Evolutionary conservation across 805 yeast species (phyloP), one percentile per base, ranked within the genome.

Genomic region (Torulaspora maleeae): DNA sequence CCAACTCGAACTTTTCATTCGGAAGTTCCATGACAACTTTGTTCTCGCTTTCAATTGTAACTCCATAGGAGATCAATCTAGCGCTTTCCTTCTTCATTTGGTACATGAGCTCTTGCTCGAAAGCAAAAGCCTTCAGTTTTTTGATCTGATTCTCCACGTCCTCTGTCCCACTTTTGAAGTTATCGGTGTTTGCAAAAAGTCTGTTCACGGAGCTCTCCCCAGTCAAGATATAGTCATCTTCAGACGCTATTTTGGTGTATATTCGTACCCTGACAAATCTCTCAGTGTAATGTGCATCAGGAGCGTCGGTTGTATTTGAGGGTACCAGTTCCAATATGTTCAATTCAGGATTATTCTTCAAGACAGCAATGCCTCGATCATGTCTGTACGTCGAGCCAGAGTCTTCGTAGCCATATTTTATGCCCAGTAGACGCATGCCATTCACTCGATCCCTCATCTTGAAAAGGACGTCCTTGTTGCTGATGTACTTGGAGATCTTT

Each of bases 381-480:
- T 65, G 66, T 47, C 68, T 70, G 56, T 79, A 87, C 16, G 72
- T 77, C 1, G 95, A 86, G 0, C 98, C 99, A 0, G 95, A 80
- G 63, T 90, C 97, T 13, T 84, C 90, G 67, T 78, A 91, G 0
- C 98, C 98, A 59, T 85, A 93, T 56, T 86, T 87, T 29, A 91
- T 83, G 3, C 91, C 95, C 35, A 90, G 74, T 2, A 73, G 69
- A 45, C 68, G 69, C 8, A 79, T 76, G 15, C 79, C 72, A 0
- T 73, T 63, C 5, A 73, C 72, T 6, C 79, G 80, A 45, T 78
- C 82, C 43, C 80, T 74, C 20, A 82, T 73, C 53, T 84, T 86
- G 57, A 83, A 81, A 10, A 90, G 38, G n/a, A 55, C 64, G 51
- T 59, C 59, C 47, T 40, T 39, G 41, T 45, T 60, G 48, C 48